These are phyloP conservation scores for Lyophyllum semitale DNA, from an alignment of 768 basidiomycete species.

Conservation along the genomic window DNA sequence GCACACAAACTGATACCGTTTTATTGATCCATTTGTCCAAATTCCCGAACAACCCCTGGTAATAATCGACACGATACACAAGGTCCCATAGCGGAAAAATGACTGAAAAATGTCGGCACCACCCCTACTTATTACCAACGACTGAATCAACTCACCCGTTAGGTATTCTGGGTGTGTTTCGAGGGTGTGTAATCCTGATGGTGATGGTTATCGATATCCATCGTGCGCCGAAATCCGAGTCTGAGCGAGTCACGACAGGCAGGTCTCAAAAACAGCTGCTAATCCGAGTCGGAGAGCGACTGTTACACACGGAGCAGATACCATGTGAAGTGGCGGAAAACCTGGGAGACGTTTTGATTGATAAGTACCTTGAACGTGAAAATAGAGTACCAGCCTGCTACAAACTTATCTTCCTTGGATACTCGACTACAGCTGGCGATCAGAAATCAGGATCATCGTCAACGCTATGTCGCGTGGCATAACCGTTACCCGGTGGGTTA, in stretches of 20 bases:
- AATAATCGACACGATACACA: background rate
- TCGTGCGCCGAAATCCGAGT: background rate
- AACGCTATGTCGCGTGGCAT: background rate
- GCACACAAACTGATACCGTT: background rate
- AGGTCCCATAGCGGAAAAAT: background rate
- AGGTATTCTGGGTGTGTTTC: background rate
- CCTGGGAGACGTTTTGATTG: background rate
- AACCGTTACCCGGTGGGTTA: background rate
- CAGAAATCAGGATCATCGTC: background rate
- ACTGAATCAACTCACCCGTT: background rate
- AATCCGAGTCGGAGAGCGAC: background rate
- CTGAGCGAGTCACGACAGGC: background rate
- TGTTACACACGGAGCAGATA: background rate
- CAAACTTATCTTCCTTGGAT: too few relatives aligned
- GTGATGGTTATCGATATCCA: conserved; percentile 1
- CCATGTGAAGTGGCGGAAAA: background rate
- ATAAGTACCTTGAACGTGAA: background rate
- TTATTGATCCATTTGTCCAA: conserved; percentile 8
- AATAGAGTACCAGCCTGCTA: too few relatives aligned
- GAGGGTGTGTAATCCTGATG: background rate
- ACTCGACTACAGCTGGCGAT: background rate
- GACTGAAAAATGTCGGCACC: background rate
- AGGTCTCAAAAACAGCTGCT: background rate
- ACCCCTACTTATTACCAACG: background rate
- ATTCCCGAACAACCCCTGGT: conserved; percentile 4